Conservation (phyloP, 345 rosid genomes). For the Psidium guajava region DNA sequence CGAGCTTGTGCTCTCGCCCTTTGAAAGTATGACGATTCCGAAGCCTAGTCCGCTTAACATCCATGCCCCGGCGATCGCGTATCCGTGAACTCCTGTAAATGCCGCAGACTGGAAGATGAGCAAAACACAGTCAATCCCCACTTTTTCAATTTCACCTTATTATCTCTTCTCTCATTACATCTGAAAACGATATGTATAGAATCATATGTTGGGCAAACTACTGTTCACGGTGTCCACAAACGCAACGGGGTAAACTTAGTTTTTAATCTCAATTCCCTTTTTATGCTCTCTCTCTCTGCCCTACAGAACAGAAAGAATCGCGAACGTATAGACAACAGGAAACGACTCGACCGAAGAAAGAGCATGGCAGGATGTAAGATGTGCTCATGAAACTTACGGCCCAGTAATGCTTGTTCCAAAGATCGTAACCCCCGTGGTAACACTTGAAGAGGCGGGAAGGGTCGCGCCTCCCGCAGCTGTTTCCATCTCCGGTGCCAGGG, state of each 20-base stretch:
- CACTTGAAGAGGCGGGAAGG: slow-evolving; percentile 39
- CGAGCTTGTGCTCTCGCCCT: slow-evolving; percentile 2
- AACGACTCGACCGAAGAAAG: not conserved
- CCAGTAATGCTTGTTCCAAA: slow-evolving; percentile 58
- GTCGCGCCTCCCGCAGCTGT: slow-evolving; percentile 34
- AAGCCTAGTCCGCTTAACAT: slow-evolving; percentile 34
- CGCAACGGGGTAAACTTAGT: not conserved
- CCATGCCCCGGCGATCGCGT: slow-evolving; percentile 43
- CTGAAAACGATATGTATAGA: not conserved
- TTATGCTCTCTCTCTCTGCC: not conserved
- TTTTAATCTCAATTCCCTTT: not conserved
- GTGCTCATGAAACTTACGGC: slow-evolving; percentile 31
- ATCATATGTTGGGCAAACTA: not conserved
- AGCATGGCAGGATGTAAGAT: not conserved
- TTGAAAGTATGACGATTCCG: slow-evolving; percentile 21
- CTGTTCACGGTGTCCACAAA: not conserved
- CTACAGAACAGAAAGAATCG: not conserved
- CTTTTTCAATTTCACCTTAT: not conserved
- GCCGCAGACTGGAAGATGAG: slow-evolving; percentile 51
- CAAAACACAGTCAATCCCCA: not conserved
- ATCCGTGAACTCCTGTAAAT: slow-evolving; percentile 69
- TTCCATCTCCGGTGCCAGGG: slow-evolving; percentile 3
- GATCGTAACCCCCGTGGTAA: slow-evolving; percentile 43
- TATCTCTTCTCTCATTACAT: not conserved
- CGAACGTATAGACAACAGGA: no score